Conservation (phyloP, 2,329 filamentous ascomycete genomes). For the Trichophyton verrucosum region DNA sequence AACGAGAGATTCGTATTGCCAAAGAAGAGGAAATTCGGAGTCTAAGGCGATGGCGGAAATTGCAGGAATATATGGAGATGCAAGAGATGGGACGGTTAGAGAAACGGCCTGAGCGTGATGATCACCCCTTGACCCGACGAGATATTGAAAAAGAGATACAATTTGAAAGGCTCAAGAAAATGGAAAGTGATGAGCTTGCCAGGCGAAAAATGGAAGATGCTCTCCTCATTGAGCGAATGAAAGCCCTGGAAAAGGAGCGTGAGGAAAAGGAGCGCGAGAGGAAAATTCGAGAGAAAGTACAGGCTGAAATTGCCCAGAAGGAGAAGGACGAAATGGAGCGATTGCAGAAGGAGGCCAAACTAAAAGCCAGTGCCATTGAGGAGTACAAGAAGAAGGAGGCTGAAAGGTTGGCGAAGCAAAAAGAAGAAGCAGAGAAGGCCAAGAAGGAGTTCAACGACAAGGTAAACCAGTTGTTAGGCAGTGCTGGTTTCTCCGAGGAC, state of each 20-base stretch:
- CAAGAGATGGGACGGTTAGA: slow-evolving; percentile 15
- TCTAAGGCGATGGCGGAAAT: not conserved
- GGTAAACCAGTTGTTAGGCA: slow-evolving; percentile 28
- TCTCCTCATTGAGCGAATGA: slow-evolving; percentile 17
- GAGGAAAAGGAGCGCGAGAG: slow-evolving; percentile 38
- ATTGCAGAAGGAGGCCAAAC: slow-evolving; percentile 24
- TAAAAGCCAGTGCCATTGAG: slow-evolving; percentile 41
- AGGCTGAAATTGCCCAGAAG: slow-evolving; percentile 21
- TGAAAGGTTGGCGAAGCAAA: slow-evolving; percentile 37
- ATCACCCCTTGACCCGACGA: slow-evolving; percentile 12
- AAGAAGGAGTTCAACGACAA: slow-evolving; percentile 40
- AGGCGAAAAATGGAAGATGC: slow-evolving; percentile 15
- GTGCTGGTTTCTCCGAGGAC: slow-evolving; percentile 27
- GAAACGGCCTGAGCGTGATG: not conserved
- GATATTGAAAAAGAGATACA: slow-evolving; percentile 23
- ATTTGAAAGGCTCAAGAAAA: slow-evolving; percentile 22
- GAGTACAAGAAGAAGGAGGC: slow-evolving; percentile 41
- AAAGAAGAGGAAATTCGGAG: not conserved
- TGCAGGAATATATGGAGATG: not conserved
- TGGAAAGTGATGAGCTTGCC: slow-evolving; percentile 19
- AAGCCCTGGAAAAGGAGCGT: slow-evolving; percentile 20
- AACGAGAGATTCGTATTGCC: not conserved
- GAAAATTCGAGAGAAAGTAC: slow-evolving; percentile 27
- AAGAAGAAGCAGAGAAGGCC: slow-evolving; percentile 37
- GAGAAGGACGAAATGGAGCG: slow-evolving; percentile 26